A percentile compares a stretch with the other conserved stretches of the same genome.
These are phyloP conservation scores for Theobroma cacao DNA, from an alignment of 345 rosid species.

Conservation along the genomic window DNA sequence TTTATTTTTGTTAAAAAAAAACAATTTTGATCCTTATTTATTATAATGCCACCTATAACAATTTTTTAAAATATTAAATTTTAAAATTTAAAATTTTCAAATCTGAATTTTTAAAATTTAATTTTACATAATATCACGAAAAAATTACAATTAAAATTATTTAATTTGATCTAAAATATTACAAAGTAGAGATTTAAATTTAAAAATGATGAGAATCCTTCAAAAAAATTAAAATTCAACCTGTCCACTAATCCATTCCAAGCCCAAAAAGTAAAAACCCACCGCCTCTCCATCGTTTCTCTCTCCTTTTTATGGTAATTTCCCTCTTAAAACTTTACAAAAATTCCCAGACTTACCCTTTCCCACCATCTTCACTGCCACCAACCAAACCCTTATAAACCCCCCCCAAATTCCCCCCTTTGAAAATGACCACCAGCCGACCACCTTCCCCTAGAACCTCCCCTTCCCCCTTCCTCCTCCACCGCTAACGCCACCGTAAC, in stretches of 20 bases:
- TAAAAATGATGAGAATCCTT: too few species aligned
- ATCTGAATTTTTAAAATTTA: not conserved
- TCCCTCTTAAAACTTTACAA: not conserved
- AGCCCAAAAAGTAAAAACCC: not conserved
- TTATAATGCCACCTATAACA: not conserved
- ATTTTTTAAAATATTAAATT: not conserved
- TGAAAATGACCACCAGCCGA: slow-evolving; percentile 1
- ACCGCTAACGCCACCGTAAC: not conserved
- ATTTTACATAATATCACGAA: not conserved
- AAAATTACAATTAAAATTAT: not conserved
- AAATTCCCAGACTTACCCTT: not conserved
- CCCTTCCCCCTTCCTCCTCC: not conserved
- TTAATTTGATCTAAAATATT: not conserved
- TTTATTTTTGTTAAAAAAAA: too few species aligned
- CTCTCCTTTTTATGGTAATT: not conserved
- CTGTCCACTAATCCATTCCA: not conserved
- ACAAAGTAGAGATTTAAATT: not conserved
- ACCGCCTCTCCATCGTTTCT: not conserved
- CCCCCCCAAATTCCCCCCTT: not conserved
- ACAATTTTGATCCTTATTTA: not conserved
- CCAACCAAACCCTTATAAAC: slow-evolving; percentile 10
- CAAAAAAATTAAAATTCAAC: not conserved
- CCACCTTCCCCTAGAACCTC: not conserved
- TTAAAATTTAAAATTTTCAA: not conserved
- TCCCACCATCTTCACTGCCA: not conserved